Evolutionary conservation across 257 asterid genomes (phyloP), one percentile per base, ranked within the genome.

Genomic region (Solanum paucissectum): DNA sequence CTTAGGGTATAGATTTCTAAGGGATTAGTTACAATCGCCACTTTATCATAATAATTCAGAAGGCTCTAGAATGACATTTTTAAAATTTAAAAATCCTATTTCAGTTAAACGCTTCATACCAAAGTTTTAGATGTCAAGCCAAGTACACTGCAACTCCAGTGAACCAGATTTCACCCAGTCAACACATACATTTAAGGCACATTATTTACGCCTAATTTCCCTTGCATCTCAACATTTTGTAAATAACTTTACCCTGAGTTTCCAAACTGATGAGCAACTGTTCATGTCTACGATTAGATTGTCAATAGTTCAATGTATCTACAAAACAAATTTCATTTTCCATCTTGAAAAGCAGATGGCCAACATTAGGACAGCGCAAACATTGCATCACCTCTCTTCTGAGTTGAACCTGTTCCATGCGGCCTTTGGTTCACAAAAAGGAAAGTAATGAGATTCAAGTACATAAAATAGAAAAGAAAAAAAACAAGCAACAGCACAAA

Each of bases 371-470:
- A 38, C 44, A 83, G 29, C 25, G 10, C 32, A 27, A 42, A 38
- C 89, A 20, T 55, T 46, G 27, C 66, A 44, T 96, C 94, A 97
- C 94, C 98, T 95, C 92, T 97, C 99, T 87, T 97, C 99, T 1
- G 98, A 95, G 93, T 94, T 93, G 93, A 94, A 97, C 91, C 91
- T 94, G 95, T 88, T 97, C 99, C 99, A 97, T 81, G 99, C 98
- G 0, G 98, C 98, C 99, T 97, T 95, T 52, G 86, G 87, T n/a
- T 27, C 37, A 86, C 79, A 88, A 40, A 69, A 72, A 87, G 91
- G 32, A 42, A 73, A 79, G 46, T 79, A 46, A 82, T 49, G 44
- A 82, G 86, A 82, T 29, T 32, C 69, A 46, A 82, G 29, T 82
- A 23, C 68, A 79, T 79, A 44, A 79, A 79, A 79, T 16, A 27